These are phyloP conservation scores for Mycena epipterygia DNA, from an alignment of 768 basidiomycete species.

Conservation along the genomic window DNA sequence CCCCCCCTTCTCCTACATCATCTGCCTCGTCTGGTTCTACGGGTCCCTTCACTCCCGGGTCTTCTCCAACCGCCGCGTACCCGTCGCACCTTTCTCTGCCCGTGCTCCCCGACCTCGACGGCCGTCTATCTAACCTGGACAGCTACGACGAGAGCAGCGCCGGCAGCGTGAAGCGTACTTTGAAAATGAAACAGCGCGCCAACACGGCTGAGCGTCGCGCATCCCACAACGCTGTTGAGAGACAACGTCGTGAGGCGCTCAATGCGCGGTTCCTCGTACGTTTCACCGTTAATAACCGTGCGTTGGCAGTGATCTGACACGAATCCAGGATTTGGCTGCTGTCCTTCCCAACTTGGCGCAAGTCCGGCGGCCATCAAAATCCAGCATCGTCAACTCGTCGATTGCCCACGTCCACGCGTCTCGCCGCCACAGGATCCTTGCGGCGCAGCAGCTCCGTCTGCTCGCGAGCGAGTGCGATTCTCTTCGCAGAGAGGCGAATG, in stretches of 20 bases:
- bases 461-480: slow-evolving; percentile 74
- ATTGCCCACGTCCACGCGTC: slow-evolving; percentile 75
- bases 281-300: slow-evolving; percentile 5
- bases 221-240: slow-evolving; percentile 85
- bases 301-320: slow-evolving; percentile 8
- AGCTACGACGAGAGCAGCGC: slow-evolving; percentile 31
- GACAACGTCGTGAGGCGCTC: slow-evolving; percentile 79
- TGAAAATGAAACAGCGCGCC: slow-evolving; percentile 56
- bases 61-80: slow-evolving; percentile 19
- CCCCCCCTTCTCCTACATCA: slow-evolving; percentile 38
- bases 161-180: slow-evolving; percentile 34
- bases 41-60: slow-evolving; percentile 30
- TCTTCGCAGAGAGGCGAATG: slow-evolving; percentile 79
- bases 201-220: slow-evolving; percentile 86
- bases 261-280: slow-evolving; percentile 76
- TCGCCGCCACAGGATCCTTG: slow-evolving; percentile 73
- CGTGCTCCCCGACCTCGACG: slow-evolving; percentile 35
- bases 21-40: slow-evolving; percentile 35
- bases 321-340: slow-evolving; percentile 74
- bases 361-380: slow-evolving; percentile 82
- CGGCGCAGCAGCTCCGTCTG: slow-evolving; percentile 72
- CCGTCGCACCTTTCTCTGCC: slow-evolving; percentile 33
- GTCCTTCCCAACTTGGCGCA: slow-evolving; percentile 77
- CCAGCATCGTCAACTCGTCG: slow-evolving; percentile 83
- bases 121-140: slow-evolving; percentile 31